Evolutionary conservation across 2,329 filamentous ascomycete genomes (phyloP).

Genomic region (Fusarium verrucosum): DNA sequence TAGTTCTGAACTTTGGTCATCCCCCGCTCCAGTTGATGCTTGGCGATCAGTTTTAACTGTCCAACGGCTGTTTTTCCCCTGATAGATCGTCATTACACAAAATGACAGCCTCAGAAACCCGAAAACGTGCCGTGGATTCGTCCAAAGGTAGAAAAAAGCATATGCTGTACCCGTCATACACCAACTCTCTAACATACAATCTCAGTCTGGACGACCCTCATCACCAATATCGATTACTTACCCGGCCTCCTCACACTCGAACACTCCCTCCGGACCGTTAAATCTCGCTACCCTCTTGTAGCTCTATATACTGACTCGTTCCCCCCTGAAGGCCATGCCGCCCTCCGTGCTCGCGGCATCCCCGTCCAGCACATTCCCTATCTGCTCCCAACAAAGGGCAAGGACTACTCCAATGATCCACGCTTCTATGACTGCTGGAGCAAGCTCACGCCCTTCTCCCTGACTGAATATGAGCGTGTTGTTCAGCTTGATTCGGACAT

Average conservation of each 20-base stretch:
- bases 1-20: no score
- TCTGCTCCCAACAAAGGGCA: conserved; percentile 72
- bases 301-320: conserved; percentile 85
- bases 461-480: conserved; percentile 79
- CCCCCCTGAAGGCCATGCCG: conserved; percentile 71
- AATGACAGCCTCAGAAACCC: conserved; percentile 35
- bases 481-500: conserved; percentile 91
- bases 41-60: background rate
- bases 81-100: background rate
- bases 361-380: conserved; percentile 75
- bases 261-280: conserved; percentile 73
- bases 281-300: conserved; percentile 79
- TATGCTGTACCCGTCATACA: background rate
- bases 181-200: conserved; percentile 5
- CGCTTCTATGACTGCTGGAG: conserved; percentile 93
- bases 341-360: conserved; percentile 75
- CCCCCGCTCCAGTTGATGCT: conserved; percentile 12
- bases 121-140: conserved; percentile 51
- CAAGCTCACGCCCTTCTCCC: conserved; percentile 81
- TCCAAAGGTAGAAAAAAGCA: conserved; percentile 48
- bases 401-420: conserved; percentile 77
- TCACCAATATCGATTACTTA: conserved; percentile 86
- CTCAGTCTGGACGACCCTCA: conserved; percentile 84
- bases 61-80: background rate
- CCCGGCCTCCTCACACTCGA: conserved; percentile 84